Evolutionary conservation across 805 yeast species (phyloP), one percentile per base, ranked within the genome.

Genomic region (Tetrapisispora taiwanensis): DNA sequence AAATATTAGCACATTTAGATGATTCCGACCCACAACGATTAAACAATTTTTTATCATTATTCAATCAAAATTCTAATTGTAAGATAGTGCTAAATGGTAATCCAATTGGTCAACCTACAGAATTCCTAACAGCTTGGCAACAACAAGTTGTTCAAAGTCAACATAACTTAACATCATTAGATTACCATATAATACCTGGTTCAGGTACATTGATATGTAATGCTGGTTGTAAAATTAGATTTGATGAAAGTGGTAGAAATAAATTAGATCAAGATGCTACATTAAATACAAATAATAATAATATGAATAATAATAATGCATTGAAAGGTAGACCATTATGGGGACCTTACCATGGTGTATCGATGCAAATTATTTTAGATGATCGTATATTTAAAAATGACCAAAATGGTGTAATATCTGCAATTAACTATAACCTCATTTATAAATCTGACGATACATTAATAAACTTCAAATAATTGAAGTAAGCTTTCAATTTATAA

Each of bases 171-270:
- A 75, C 77, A n/a, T 74, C 79, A 12, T 70, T 73, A 43, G 90
- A 83, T 57, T 72, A 76, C 39, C 92, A 83, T 55, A 64, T 76
- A 46, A 72, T 83, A 9, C 84, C 84, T 0, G 85, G 85, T 0
- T 70, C 83, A 0, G 78, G 77, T 1, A 67, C 74, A 0, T 59
- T 70, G 32, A 68, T 81, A 7, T 68, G 79, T 26, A 72, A 71
- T 45, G 63, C 76, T 14, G 68, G 69, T 42, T 67, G 76, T 14
- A 84, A 81, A 58, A 84, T 83, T 12, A 69, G 79, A 48, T 84
- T 83, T 52, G 92, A 84, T 60, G 92, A 84, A 54, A 73, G 81
- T 43, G 92, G 92, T 0, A 72, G 68, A 47, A 80, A 78, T 47
- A 74, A 79, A 55, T 54, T 75, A 24, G 88, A 88, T 2, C 83